phyloP scores from a whole-genome alignment of 2,329 filamentous ascomycete species.

The Trichoderma polysporum region DNA sequence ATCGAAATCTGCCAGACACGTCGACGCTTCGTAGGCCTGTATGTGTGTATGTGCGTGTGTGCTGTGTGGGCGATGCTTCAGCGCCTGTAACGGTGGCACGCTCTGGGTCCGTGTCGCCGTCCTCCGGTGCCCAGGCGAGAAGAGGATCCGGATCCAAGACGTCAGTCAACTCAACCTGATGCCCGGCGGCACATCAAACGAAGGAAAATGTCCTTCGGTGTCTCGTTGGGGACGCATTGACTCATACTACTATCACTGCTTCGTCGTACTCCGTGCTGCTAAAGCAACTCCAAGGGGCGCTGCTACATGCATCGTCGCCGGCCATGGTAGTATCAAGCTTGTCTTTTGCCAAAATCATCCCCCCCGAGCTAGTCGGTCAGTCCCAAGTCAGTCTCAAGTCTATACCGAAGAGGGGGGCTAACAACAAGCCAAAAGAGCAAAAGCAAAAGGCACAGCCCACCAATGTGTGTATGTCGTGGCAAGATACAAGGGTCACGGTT shows the following conservation, averaged over 20 bases:
- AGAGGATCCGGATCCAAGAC: too few species aligned
- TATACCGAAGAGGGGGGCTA: neutral
- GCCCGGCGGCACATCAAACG: neutral
- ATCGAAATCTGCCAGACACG: neutral
- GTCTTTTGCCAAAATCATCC: neutral
- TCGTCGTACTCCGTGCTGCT: too few species aligned
- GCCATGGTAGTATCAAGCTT: too few species aligned
- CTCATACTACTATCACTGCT: too few species aligned
- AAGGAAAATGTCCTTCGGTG: neutral
- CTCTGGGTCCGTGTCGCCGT: neutral
- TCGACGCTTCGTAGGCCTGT: neutral
- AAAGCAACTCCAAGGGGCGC: neutral
- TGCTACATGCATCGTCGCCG: neutral
- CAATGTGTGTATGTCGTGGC: neutral
- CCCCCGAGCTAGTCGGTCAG: neutral
- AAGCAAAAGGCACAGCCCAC: neutral
- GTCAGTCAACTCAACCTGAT: neutral
- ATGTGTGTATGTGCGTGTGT: neutral
- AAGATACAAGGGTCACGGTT: neutral
- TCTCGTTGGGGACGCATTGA: neutral
- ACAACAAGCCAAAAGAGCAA: neutral
- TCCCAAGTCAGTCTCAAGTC: neutral
- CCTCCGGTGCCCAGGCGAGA: neutral
- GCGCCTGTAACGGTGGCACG: neutral
- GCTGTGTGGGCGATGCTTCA: neutral